phyloP scores from a whole-genome alignment of 805 yeast genomes.

The Cyberlindnera maritima region DNA sequence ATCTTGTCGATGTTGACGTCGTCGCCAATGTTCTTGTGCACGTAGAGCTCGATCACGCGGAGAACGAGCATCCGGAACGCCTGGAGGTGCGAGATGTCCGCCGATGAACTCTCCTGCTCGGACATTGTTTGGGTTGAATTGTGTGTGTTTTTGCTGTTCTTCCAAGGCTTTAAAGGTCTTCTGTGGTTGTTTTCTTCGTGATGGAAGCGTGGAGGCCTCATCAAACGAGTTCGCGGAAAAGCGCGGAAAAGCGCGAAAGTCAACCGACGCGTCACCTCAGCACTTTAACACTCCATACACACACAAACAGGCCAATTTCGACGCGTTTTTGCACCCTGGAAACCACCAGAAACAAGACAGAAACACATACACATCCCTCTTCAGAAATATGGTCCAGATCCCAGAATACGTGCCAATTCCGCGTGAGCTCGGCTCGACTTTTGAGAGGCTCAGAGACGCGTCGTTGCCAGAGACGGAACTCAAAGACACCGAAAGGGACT shows the following conservation, averaged over 20 bases:
- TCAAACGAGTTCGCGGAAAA: neutral
- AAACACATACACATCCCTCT: too few relatives aligned
- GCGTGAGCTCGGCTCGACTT: neutral
- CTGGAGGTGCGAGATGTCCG: conserved; percentile 11
- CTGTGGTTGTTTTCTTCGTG: neutral
- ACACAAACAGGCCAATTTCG: too few relatives aligned
- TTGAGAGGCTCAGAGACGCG: conserved; percentile 8
- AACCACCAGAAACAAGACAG: too few relatives aligned
- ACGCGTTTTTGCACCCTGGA: too few relatives aligned
- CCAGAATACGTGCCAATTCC: conserved; percentile 14
- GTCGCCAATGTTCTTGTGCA: conserved; percentile 23
- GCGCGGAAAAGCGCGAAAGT: neutral
- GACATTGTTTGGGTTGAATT: neutral
- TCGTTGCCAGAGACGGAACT: conserved; percentile 7
- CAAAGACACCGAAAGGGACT: conserved; percentile 9
- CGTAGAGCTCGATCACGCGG: conserved; percentile 27
- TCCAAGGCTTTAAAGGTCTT: too few relatives aligned
- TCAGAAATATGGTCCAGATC: conserved; percentile 14
- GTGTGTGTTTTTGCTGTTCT: neutral
- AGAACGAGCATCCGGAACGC: conserved; percentile 25
- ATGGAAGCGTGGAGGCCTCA: neutral
- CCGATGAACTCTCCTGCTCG: neutral
- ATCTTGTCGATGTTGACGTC: conserved; percentile 23
- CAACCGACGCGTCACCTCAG: neutral
- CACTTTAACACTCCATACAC: too few relatives aligned